A percentile compares a stretch with the other conserved stretches of the same genome.
Evolutionary conservation across 495 filamentous ascomycete species (phyloP).

Genomic region (Podospora pseudoanserina): DNA sequence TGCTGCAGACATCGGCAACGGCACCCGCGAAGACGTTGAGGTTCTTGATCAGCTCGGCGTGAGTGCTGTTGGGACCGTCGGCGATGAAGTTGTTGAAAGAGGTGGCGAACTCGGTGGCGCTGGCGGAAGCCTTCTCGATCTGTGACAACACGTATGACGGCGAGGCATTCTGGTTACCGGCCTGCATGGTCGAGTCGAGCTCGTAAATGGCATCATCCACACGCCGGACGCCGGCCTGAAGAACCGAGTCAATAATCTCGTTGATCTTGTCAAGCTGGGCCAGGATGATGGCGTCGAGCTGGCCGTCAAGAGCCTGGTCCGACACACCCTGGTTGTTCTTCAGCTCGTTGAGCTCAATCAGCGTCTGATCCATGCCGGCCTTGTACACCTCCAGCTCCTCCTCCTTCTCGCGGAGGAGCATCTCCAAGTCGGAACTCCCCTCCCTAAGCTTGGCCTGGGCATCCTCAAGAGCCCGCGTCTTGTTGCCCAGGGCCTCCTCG

Average conservation of each 20-base stretch:
- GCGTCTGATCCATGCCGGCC: constrained; percentile 91
- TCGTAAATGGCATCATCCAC: constrained; percentile 97
- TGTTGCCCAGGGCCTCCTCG: constrained; percentile 86
- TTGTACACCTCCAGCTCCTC: constrained; percentile 97
- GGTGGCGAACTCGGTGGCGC: constrained; percentile 92
- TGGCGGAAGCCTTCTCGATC: constrained; percentile 93
- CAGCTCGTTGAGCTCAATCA: constrained; percentile 86
- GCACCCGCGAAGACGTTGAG: constrained; percentile 85
- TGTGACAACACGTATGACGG: constrained; percentile 95
- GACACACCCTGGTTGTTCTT: constrained; percentile 63
- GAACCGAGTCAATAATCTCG: constrained; percentile 95
- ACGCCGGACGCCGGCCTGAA: constrained; percentile 88
- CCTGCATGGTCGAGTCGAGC: constrained; percentile 94
- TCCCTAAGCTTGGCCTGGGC: constrained; percentile 70
- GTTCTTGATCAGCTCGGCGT: constrained; percentile 88
- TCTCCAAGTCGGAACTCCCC: constrained; percentile 78
- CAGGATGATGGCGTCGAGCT: constrained; percentile 83
- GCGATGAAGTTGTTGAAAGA: constrained; percentile 97
- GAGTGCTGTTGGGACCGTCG: constrained; percentile 88
- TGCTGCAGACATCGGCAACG: constrained; percentile 88
- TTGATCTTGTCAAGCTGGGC: constrained; percentile 88
- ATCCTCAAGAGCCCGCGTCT: constrained; percentile 86
- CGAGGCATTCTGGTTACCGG: constrained; percentile 95
- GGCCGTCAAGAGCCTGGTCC: constrained; percentile 79
- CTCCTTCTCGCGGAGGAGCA: constrained; percentile 83